Conservation (phyloP, 2,329 filamentous ascomycete species). For the Colletotrichum tabaci region DNA sequence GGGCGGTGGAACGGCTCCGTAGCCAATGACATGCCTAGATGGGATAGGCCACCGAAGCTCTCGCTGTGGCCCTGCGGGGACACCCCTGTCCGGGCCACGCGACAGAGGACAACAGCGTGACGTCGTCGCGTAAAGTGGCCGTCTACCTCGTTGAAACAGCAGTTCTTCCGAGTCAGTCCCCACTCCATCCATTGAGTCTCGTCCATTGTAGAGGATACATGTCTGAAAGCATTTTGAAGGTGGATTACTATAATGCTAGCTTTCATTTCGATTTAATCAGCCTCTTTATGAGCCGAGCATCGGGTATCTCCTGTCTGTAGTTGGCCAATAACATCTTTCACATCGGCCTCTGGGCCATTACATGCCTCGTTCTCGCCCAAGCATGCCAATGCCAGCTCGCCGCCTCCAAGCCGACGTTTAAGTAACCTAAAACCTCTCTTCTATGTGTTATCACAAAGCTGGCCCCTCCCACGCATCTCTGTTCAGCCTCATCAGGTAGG, state of each 20-base stretch:
- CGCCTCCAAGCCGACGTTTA: not conserved
- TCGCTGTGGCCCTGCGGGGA: not conserved
- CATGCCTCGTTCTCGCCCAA: not conserved
- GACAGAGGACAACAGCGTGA: constrained; percentile 28
- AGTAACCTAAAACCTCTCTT: too few species aligned
- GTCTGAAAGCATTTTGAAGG: too few species aligned
- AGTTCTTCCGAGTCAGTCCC: not conserved
- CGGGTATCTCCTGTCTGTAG: not conserved
- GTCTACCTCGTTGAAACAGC: not conserved
- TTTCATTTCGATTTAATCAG: not conserved
- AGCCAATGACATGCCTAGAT: not conserved
- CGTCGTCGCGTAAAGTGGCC: constrained; percentile 19
- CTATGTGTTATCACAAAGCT: constrained; percentile 60
- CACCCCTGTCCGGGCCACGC: constrained; percentile 24
- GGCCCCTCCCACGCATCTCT: constrained; percentile 87
- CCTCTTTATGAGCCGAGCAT: not conserved
- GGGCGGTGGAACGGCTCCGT: not conserved
- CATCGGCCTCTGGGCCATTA: not conserved
- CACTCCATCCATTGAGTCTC: too few species aligned
- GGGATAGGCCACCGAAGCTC: not conserved
- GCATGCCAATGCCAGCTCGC: not conserved
- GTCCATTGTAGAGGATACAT: too few species aligned
- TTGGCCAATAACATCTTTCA: not conserved
- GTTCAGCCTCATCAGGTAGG: constrained; percentile 85
- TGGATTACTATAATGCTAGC: not conserved